Evolutionary conservation across 2,329 filamentous ascomycete species (phyloP).

Genomic region (Sclerotiophoma versabilis): DNA sequence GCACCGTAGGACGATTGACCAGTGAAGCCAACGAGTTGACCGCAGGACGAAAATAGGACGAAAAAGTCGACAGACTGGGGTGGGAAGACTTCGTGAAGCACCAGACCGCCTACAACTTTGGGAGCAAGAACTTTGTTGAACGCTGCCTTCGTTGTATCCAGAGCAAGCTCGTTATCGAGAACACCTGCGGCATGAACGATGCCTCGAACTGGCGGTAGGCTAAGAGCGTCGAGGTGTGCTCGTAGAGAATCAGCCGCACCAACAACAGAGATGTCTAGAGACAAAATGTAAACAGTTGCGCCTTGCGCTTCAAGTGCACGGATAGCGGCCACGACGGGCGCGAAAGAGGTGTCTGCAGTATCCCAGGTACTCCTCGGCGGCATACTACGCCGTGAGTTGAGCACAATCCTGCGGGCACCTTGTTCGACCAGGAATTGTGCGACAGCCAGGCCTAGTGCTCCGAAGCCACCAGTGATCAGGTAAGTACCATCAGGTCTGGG

Average conservation of each 20-base stretch:
- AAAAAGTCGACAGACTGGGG: slow-evolving; percentile 5
- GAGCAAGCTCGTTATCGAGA: not conserved
- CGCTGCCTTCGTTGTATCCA: not conserved
- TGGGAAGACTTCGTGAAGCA: slow-evolving; percentile 4
- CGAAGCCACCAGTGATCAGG: slow-evolving; percentile 14
- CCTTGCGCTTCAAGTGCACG: not conserved
- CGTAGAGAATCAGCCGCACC: not conserved
- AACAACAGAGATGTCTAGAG: slow-evolving; percentile 1
- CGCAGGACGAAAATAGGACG: slow-evolving; percentile 7
- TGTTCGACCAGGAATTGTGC: slow-evolving; percentile 2
- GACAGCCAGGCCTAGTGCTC: slow-evolving; percentile 4
- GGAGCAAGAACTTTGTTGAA: slow-evolving; percentile 1
- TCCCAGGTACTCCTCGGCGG: not conserved
- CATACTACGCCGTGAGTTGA: slow-evolving; percentile 1
- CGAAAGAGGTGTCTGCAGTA: not conserved
- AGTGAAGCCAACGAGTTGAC: slow-evolving; percentile 5
- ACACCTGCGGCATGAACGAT: slow-evolving; percentile 8
- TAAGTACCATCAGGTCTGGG: slow-evolving; percentile 16
- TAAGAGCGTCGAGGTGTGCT: not conserved
- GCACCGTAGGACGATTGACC: slow-evolving; percentile 30
- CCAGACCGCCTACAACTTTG: slow-evolving; percentile 1
- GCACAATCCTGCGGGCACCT: slow-evolving; percentile 6
- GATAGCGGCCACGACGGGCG: not conserved
- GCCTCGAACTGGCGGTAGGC: slow-evolving; percentile 2
- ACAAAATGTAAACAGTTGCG: not conserved